A percentile compares a stretch with the other conserved stretches of the same genome.
Conservation (phyloP, 768 basidiomycete species). For the Mycena alexandri region DNA sequence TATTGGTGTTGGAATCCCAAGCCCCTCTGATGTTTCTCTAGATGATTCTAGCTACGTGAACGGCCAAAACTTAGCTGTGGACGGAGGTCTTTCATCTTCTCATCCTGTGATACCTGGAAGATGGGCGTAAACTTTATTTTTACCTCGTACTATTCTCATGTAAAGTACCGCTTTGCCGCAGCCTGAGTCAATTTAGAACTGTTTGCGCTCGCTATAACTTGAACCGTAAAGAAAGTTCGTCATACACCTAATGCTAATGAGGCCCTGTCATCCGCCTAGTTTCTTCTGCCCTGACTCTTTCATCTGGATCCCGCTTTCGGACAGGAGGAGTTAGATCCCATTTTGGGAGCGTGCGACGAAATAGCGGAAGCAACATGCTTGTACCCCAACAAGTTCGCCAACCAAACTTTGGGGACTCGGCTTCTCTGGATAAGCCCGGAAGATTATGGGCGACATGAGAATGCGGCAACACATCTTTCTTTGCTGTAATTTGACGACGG, state of each 20-base stretch:
- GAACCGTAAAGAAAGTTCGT: too few species aligned
- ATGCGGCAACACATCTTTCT: background rate
- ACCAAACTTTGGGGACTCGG: background rate
- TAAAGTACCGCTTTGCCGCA: too few species aligned
- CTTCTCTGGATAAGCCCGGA: background rate
- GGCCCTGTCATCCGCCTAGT: too few species aligned
- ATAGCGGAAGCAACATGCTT: slow-evolving; percentile 10
- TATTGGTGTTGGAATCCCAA: background rate
- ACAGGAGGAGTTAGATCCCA: slow-evolving; percentile 1
- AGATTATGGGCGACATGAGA: background rate
- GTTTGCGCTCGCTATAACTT: too few species aligned
- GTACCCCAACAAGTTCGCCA: background rate
- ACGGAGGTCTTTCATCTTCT: slow-evolving; percentile 87
- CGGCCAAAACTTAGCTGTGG: slow-evolving; percentile 88
- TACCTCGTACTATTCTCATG: too few species aligned
- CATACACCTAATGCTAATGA: too few species aligned
- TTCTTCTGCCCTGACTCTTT: too few species aligned
- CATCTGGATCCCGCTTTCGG: slow-evolving; percentile 3
- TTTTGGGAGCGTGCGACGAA: slow-evolving; percentile 25
- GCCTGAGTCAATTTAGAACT: too few species aligned
- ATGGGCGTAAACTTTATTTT: slow-evolving; percentile 58
- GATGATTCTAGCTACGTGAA: slow-evolving; percentile 95
- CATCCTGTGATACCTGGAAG: slow-evolving; percentile 84
- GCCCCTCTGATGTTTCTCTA: slow-evolving; percentile 44
- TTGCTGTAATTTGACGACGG: too few species aligned